These are phyloP conservation scores for Amniculicola lignicola DNA, from an alignment of 495 filamentous ascomycete genomes.

Conservation along the genomic window DNA sequence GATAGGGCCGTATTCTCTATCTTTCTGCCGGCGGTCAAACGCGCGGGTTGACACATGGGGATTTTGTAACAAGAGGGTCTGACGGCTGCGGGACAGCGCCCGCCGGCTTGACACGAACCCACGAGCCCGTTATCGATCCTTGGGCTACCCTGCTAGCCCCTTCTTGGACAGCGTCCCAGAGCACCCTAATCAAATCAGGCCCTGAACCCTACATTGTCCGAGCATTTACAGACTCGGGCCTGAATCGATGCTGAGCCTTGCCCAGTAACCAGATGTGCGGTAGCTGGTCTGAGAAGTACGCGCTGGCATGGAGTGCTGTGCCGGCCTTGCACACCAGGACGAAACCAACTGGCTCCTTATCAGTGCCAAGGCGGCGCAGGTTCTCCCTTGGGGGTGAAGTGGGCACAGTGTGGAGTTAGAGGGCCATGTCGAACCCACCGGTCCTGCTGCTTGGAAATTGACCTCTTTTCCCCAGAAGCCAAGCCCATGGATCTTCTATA, in stretches of 20 bases:
- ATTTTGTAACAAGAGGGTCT: slow-evolving; percentile 21
- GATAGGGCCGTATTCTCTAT: not conserved
- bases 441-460: slow-evolving; percentile 3
- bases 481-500: not conserved
- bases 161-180: slow-evolving; percentile 1
- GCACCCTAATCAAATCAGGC: no score
- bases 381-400: slow-evolving; percentile 6
- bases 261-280: not conserved
- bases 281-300: not conserved
- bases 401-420: slow-evolving; percentile 12
- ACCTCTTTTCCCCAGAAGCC: not conserved
- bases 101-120: not conserved
- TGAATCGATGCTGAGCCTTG: not conserved
- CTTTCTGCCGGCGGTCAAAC: not conserved
- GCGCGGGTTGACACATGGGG: slow-evolving; percentile 20
- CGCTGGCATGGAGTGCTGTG: not conserved
- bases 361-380: slow-evolving; percentile 27
- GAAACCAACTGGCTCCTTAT: slow-evolving; percentile 20
- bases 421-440: not conserved
- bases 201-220: not conserved
- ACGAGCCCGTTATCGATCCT: not conserved
- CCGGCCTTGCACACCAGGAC: slow-evolving; percentile 1
- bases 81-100: not conserved
- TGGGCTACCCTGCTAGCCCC: not conserved
- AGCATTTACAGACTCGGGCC: no score